Conservation (phyloP, 2,329 filamentous ascomycete genomes). For the Calonectria hawksworthii region DNA sequence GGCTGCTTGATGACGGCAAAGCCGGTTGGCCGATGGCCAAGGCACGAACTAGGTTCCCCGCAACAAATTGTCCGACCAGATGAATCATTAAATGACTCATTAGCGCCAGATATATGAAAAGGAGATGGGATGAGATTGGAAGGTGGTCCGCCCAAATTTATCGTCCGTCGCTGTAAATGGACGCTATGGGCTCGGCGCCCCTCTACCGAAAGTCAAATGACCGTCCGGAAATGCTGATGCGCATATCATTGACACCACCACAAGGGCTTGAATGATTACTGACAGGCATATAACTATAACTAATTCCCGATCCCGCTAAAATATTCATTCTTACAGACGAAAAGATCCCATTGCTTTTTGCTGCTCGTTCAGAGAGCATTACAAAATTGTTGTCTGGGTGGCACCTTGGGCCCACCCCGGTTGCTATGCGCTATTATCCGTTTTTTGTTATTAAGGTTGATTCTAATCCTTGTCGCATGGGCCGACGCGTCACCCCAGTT, state of each 20-base stretch:
- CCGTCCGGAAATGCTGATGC: neutral
- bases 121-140: neutral
- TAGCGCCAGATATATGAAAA: neutral
- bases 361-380: neutral
- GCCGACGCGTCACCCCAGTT: neutral
- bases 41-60: neutral
- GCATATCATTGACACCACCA: neutral
- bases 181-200: neutral
- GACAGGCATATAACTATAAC: neutral
- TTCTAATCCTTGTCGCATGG: neutral
- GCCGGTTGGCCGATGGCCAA: neutral
- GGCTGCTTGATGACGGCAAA: neutral
- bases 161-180: neutral
- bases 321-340: neutral
- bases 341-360: neutral
- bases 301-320: neutral
- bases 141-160: neutral
- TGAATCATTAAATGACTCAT: slow-evolving; percentile 17
- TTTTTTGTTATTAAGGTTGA: neutral
- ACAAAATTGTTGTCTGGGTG: too few species aligned
- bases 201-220: neutral
- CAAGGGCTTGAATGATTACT: neutral
- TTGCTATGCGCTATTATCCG: neutral
- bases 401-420: neutral
- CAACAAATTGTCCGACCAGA: neutral